A percentile compares a stretch with the other conserved stretches of the same genome.
phyloP scores from a whole-genome alignment of 2,329 filamentous ascomycete species.

The Fusarium sp. region DNA sequence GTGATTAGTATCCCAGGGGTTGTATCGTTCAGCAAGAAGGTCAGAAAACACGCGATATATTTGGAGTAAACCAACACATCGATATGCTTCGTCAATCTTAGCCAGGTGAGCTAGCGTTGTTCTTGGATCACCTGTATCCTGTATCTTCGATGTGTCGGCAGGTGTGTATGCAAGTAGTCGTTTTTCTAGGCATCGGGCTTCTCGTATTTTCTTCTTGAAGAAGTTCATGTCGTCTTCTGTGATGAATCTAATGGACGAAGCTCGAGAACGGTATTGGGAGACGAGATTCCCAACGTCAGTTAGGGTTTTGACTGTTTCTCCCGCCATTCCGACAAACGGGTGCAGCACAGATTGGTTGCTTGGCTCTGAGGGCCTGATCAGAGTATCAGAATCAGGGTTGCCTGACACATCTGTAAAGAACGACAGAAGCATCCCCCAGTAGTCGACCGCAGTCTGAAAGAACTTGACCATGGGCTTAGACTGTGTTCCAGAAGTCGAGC shows the following conservation, averaged over 20 bases:
- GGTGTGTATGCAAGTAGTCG: background rate
- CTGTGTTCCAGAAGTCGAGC: background rate
- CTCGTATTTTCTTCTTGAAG: background rate
- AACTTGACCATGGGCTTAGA: background rate
- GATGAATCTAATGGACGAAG: background rate
- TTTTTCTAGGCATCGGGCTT: background rate
- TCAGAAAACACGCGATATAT: background rate
- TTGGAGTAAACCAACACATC: background rate
- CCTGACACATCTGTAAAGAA: background rate
- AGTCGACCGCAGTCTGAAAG: background rate
- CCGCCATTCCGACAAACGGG: background rate
- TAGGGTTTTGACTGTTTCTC: background rate
- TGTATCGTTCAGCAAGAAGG: background rate
- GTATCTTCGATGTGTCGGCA: background rate
- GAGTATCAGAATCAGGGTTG: too few species aligned
- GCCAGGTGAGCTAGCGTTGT: background rate
- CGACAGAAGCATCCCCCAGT: background rate
- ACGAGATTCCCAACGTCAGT: background rate
- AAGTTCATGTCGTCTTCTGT: background rate
- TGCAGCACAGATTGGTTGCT: background rate
- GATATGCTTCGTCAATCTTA: background rate
- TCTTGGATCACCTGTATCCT: background rate
- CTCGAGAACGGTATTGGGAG: background rate
- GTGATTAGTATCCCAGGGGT: background rate
- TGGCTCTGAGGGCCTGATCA: background rate